Percentiles rank a stretch among this genome's conserved stretches.
Conservation (phyloP, 2,329 filamentous ascomycete genomes). For the Ophiocordyceps camponoti-rufipedis region DNA sequence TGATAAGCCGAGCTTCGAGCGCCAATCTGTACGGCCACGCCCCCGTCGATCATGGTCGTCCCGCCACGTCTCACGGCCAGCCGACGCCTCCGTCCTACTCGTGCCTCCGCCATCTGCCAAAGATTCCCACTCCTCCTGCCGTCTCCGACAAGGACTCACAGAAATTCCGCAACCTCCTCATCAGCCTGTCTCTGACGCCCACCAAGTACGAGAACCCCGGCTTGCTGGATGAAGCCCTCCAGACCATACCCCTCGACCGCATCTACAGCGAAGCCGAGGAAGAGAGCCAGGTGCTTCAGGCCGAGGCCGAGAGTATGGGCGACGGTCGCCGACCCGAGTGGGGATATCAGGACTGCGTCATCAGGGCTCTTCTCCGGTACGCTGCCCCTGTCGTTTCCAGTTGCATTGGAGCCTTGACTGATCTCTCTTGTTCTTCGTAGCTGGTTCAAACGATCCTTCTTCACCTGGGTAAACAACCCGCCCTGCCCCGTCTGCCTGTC, state of each 20-base stretch:
- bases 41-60: slow-evolving; percentile 21
- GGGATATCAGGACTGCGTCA: slow-evolving; percentile 96
- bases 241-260: slow-evolving; percentile 70
- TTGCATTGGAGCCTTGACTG: neutral
- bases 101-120: slow-evolving; percentile 30
- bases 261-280: slow-evolving; percentile 92
- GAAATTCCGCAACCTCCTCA: slow-evolving; percentile 65
- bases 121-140: slow-evolving; percentile 54
- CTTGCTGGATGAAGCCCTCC: slow-evolving; percentile 76
- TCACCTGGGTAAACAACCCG: slow-evolving; percentile 93
- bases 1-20: slow-evolving; percentile 29
- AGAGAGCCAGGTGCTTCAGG: slow-evolving; percentile 72
- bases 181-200: slow-evolving; percentile 74
- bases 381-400: slow-evolving; percentile 10
- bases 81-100: slow-evolving; percentile 28
- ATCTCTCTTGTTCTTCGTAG: slow-evolving; percentile 5
- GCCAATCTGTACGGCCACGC: slow-evolving; percentile 24
- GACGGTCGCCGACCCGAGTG: slow-evolving; percentile 67
- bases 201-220: slow-evolving; percentile 94
- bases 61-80: slow-evolving; percentile 27
- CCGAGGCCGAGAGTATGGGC: slow-evolving; percentile 74
- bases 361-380: slow-evolving; percentile 69
- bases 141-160: slow-evolving; percentile 44
- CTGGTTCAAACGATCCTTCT: slow-evolving; percentile 94
- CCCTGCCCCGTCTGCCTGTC: slow-evolving; percentile 65